phyloP scores from a whole-genome alignment of 352 stramenopile species.

The Pythium rishiriense region DNA sequence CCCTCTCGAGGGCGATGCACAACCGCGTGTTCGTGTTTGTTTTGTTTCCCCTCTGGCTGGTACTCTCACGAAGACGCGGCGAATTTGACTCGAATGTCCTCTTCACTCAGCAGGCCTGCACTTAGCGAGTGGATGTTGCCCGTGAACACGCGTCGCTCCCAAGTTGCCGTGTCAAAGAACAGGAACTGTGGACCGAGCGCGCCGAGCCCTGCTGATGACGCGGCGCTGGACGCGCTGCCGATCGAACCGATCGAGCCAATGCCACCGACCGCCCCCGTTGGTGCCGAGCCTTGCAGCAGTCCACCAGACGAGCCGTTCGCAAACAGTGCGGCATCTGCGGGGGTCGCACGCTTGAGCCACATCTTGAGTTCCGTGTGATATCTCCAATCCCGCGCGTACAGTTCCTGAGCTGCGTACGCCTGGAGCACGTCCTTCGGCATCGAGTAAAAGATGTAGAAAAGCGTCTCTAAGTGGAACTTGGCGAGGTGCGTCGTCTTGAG shows the following conservation, averaged over 20 bases:
- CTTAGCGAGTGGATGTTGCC: constrained; percentile 89
- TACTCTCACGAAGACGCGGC: constrained; percentile 69
- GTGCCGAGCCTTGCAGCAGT: constrained; percentile 21
- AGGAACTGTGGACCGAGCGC: constrained; percentile 85
- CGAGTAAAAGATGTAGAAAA: constrained; percentile 99
- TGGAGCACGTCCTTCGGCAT: constrained; percentile 98
- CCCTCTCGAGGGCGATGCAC: background rate
- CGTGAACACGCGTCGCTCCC: constrained; percentile 93
- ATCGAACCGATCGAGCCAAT: constrained; percentile 58
- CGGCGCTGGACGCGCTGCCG: constrained; percentile 46
- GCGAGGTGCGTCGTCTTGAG: constrained; percentile 97
- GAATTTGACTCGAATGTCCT: constrained; percentile 96
- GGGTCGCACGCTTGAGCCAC: constrained; percentile 93
- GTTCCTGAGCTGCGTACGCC: constrained; percentile 86
- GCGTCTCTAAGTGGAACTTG: constrained; percentile 98
- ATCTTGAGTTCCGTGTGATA: constrained; percentile 97
- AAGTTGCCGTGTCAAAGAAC: constrained; percentile 95
- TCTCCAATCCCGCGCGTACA: constrained; percentile 95
- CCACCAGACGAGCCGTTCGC: constrained; percentile 28
- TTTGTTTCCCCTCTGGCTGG: too few relatives aligned
- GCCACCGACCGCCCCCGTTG: constrained; percentile 32
- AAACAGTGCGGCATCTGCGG: constrained; percentile 62
- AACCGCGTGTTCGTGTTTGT: background rate
- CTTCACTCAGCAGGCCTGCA: constrained; percentile 89
- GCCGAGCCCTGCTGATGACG: constrained; percentile 31